Evolutionary conservation across 2,329 filamentous ascomycete species (phyloP).

Genomic region (Basipetospora sp.): DNA sequence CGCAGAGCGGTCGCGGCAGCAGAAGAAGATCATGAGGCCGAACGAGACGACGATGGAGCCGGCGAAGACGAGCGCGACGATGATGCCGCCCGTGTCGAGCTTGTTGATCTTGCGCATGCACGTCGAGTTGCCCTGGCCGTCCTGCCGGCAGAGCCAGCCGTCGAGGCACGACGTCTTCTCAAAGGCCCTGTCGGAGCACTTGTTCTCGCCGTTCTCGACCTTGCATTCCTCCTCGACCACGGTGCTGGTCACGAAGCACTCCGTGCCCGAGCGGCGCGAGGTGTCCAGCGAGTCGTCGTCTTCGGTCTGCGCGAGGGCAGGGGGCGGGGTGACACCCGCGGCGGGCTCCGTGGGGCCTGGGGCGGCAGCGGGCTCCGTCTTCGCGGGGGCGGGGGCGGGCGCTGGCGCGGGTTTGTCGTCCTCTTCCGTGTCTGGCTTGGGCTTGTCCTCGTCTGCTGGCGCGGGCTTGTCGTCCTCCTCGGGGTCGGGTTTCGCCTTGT

Average conservation of each 20-base stretch:
- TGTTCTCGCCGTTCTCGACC: conserved; percentile 17
- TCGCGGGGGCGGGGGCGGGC: not conserved
- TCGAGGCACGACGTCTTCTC: conserved; percentile 25
- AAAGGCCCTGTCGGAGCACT: conserved; percentile 25
- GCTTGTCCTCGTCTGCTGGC: not conserved
- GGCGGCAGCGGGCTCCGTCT: not conserved
- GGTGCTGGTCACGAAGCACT: conserved; percentile 23
- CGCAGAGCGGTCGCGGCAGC: conserved; percentile 36
- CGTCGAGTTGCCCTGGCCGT: conserved; percentile 22
- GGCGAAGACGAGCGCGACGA: conserved; percentile 34
- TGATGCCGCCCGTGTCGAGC: conserved; percentile 29
- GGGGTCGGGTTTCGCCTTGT: not conserved
- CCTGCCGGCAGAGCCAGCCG: conserved; percentile 30
- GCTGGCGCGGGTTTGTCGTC: not conserved
- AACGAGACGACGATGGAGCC: conserved; percentile 23
- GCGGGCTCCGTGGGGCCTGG: not conserved
- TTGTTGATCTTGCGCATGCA: conserved; percentile 27
- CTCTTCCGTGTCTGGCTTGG: not conserved
- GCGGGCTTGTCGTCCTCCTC: not conserved
- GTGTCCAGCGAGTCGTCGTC: not conserved
- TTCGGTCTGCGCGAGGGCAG: conserved; percentile 8
- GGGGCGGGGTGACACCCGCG: conserved; percentile 2
- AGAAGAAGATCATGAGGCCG: conserved; percentile 31
- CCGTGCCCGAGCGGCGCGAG: conserved; percentile 11
- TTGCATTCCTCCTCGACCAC: conserved; percentile 19